These are phyloP conservation scores for Pharus latifolius DNA, from an alignment of 176 grass and related monocot species.

Conservation along the genomic window DNA sequence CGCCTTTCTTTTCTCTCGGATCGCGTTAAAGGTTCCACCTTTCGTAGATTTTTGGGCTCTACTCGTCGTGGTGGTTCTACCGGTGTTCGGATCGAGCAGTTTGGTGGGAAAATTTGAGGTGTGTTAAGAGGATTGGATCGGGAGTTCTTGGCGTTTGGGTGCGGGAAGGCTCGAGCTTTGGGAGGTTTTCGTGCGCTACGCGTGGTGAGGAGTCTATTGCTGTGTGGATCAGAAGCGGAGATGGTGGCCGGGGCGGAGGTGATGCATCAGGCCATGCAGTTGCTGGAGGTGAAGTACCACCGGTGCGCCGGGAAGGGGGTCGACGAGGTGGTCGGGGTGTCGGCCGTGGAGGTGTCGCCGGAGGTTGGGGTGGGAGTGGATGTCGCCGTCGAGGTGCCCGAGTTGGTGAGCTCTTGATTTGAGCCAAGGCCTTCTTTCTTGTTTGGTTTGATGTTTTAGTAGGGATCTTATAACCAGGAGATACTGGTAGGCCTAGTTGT, in stretches of 20 bases:
- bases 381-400: conserved; percentile 24
- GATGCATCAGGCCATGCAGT: conserved; percentile 51
- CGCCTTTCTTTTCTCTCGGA: not conserved
- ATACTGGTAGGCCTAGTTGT: not conserved
- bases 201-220: not conserved
- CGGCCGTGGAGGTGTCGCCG: conserved; percentile 1
- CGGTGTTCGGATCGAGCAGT: not conserved
- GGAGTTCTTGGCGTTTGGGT: not conserved
- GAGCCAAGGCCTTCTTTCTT: not conserved
- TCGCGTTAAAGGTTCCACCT: conserved; percentile 19
- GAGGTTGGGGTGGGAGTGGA: conserved; percentile 15
- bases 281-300: conserved; percentile 33
- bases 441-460: not conserved
- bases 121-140: conserved; percentile 13
- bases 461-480: not conserved
- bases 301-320: conserved; percentile 26
- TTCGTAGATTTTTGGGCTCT: not conserved
- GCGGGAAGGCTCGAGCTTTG: conserved; percentile 3
- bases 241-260: conserved; percentile 83
- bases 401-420: conserved; percentile 49
- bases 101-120: not conserved
- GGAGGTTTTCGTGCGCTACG: not conserved
- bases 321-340: conserved; percentile 16
- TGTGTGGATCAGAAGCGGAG: conserved; percentile 23
- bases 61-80: not conserved